Evolutionary conservation across 768 basidiomycete genomes (phyloP).

Genomic region (Pleurotus citrinopileatus): DNA sequence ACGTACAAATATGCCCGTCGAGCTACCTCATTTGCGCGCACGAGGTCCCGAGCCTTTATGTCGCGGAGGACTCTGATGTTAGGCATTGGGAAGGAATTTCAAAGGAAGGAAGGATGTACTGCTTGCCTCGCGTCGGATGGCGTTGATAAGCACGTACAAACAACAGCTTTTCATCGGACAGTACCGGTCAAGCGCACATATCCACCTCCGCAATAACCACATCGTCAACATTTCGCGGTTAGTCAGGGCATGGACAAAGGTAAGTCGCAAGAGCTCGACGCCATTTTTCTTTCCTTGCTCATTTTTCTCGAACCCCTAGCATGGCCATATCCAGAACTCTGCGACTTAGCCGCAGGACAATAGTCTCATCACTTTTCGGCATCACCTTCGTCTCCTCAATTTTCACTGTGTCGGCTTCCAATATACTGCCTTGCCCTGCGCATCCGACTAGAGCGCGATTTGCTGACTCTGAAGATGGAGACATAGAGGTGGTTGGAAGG

Average conservation of each 20-base stretch:
- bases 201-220: not conserved
- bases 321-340: constrained; percentile 60
- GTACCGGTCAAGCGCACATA: too few species aligned
- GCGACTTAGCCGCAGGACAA: constrained; percentile 64
- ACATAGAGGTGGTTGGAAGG: constrained; percentile 19
- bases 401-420: constrained; percentile 77
- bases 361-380: constrained; percentile 77
- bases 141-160: not conserved
- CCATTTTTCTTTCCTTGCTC: not conserved
- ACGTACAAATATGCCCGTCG: constrained; percentile 92
- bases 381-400: constrained; percentile 78
- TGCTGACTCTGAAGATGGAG: constrained; percentile 45
- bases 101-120: not conserved
- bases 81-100: constrained; percentile 25
- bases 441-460: constrained; percentile 54
- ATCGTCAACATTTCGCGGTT: not conserved
- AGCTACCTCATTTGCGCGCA: constrained; percentile 72
- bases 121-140: not conserved
- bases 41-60: constrained; percentile 71
- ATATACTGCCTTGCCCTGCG: constrained; percentile 79
- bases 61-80: constrained; percentile 65
- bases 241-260: constrained; percentile 7
- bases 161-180: constrained; percentile 1
- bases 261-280: constrained; percentile 12
- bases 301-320: constrained; percentile 31